Base-by-base conservation (phyloP, 2,329 filamentous ascomycete genomes). In the Thielaviopsis cerberus region DNA sequence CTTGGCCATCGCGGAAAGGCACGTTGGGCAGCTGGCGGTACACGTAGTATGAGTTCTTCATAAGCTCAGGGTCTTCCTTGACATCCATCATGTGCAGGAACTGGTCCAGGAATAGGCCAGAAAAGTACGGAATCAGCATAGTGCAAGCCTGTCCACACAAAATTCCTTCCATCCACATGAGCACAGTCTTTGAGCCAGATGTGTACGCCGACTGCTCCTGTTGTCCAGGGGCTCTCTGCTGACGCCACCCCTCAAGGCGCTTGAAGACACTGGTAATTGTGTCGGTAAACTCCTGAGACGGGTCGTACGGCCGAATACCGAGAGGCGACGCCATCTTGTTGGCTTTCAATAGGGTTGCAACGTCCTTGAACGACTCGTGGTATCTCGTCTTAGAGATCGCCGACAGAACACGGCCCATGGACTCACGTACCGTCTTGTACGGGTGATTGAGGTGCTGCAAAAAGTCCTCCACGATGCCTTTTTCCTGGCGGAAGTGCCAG, bases 81-180 rank as follows among this genome's bases (percentile, higher is more conserved):
- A 98, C 88, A 67, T 98, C 92, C 91, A 98, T 98, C 92, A 98
- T 98, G 74, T 98, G 90, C 56, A 98, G 74, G 15, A 98, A 79
- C 68, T 96, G 87, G 65, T 92, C 87, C 69, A 94, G 92, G 66
- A 97, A 91, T 0, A 85, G 77, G 37, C 86, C 79, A 0, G 89
- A 86, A 74, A 98, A 97, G 77, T 96, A 97, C 3, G 84, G 82
- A 20, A 94, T 81, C 15, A 98, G 79, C 67, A 92, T 85, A 0
- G 82, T 94, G 70, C 92, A 98, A 68, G 97, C 92, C 62, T 94
- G 86, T 0, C 88, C 94, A 2, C 87, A 88, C 2, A 98, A 76
- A 17, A 88, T 92, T 54, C 82, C 86, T 70, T 98, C 92, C 4
- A 98, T 80, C 92, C 92, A 98, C 52, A 92, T 81, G 1, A 98